These are phyloP conservation scores for Fusarium euwallaceae DNA, from an alignment of 2,329 filamentous ascomycete genomes.

Conservation along the genomic window DNA sequence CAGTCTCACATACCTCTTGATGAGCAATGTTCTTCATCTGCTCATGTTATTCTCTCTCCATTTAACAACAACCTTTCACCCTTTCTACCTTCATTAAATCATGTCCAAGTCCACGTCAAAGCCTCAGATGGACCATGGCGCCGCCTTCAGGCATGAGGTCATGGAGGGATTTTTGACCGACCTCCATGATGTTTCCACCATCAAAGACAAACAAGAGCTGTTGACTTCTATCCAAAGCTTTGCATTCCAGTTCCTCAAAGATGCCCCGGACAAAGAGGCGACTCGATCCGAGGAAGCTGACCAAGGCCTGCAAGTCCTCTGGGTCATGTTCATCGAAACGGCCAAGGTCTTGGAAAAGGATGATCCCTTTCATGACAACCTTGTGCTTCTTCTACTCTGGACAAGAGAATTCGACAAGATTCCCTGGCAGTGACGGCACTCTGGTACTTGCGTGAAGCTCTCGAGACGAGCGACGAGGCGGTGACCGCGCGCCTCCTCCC, in stretches of 20 bases:
- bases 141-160: neutral
- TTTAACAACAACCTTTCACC: neutral
- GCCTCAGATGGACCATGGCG: neutral
- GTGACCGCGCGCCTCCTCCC: neutral
- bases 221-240: neutral
- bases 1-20: neutral
- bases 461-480: neutral
- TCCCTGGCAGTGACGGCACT: neutral
- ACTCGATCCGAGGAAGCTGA: no score
- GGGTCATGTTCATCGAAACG: neutral
- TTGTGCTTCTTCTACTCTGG: slow-evolving; percentile 6
- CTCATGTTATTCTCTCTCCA: neutral
- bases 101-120: neutral
- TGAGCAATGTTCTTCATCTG: neutral
- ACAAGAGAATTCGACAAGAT: neutral
- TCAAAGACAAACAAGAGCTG: neutral
- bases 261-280: no score
- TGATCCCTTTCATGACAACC: slow-evolving; percentile 10
- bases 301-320: neutral
- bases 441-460: slow-evolving; percentile 11
- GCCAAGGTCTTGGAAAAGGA: neutral
- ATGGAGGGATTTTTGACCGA: neutral
- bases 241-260: neutral
- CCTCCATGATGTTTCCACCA: neutral
- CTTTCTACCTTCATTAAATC: neutral